Percentiles rank a stretch among this genome's conserved stretches.
Conservation (phyloP, 176 grass and related monocot species). For the Neostapfia colusana region DNA sequence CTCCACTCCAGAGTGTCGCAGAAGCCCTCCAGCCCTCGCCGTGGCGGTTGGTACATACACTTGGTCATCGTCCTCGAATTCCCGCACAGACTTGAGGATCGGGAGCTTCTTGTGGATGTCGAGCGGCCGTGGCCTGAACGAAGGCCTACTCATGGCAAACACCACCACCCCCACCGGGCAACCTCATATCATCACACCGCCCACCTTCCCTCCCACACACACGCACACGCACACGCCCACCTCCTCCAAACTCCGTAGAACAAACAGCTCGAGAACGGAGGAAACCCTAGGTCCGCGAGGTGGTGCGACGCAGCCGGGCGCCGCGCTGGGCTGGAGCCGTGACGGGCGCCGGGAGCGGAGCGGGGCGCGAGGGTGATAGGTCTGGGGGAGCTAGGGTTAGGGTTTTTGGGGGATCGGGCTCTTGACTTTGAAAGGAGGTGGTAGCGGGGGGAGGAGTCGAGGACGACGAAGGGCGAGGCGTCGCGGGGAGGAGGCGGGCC, state of each 20-base stretch:
- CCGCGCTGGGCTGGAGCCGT: slow-evolving; percentile 15
- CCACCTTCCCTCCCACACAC: slow-evolving; percentile 1
- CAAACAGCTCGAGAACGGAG: background rate
- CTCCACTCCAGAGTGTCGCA: slow-evolving; percentile 50
- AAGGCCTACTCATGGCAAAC: slow-evolving; percentile 87
- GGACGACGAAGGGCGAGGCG: slow-evolving; percentile 13
- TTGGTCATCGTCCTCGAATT: slow-evolving; percentile 88
- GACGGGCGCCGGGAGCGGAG: background rate
- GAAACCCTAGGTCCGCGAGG: slow-evolving; percentile 50
- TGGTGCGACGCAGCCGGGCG: background rate
- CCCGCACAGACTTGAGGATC: slow-evolving; percentile 79
- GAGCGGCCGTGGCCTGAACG: slow-evolving; percentile 91
- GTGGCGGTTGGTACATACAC: slow-evolving; percentile 17
- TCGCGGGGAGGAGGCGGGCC: slow-evolving; percentile 2
- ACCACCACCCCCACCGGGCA: slow-evolving; percentile 8
- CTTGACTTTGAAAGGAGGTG: slow-evolving; percentile 65
- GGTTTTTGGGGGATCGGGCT: slow-evolving; percentile 45
- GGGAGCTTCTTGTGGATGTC: slow-evolving; percentile 99
- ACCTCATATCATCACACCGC: slow-evolving; percentile 54
- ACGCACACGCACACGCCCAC: background rate
- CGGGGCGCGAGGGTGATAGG: background rate
- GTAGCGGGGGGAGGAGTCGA: slow-evolving; percentile 56
- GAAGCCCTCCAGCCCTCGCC: slow-evolving; percentile 38
- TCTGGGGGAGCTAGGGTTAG: slow-evolving; percentile 46
- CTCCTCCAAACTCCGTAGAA: slow-evolving; percentile 1